Evolutionary conservation across 495 filamentous ascomycete genomes (phyloP).

Genomic region (Viridothelium virens): DNA sequence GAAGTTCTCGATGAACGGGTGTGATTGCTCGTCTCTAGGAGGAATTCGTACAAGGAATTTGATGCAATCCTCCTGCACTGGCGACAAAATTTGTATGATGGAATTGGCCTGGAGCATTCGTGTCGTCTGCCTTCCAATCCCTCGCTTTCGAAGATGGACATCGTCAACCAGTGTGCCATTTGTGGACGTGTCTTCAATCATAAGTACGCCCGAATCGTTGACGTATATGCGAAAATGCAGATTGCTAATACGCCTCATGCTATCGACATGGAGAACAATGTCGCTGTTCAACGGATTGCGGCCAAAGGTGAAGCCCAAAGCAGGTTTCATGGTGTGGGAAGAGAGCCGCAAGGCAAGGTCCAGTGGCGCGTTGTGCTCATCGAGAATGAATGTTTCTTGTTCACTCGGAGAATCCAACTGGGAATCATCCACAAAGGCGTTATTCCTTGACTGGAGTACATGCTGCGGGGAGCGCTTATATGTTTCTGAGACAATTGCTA

Average conservation of each 20-base stretch:
- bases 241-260: conserved; percentile 66
- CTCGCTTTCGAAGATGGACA: conserved; percentile 39
- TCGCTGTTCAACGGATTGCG: conserved; percentile 66
- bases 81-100: conserved; percentile 59
- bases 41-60: conserved; percentile 85
- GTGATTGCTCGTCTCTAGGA: conserved; percentile 49
- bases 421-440: conserved; percentile 33
- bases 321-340: conserved; percentile 54
- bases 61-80: conserved; percentile 40
- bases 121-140: conserved; percentile 37
- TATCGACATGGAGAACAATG: conserved; percentile 50
- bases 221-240: conserved; percentile 86
- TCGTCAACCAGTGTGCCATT: conserved; percentile 86
- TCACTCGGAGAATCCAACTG: conserved; percentile 35
- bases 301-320: conserved; percentile 74
- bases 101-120: conserved; percentile 65
- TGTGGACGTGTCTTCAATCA: conserved; percentile 86
- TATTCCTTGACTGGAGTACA: conserved; percentile 41
- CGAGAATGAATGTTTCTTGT: conserved; percentile 45
- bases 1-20: conserved; percentile 55
- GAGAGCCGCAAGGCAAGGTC: conserved; percentile 79
- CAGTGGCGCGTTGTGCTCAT: conserved; percentile 19
- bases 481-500: conserved; percentile 53
- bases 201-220: conserved; percentile 67
- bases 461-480: conserved; percentile 47